These are phyloP conservation scores for Miamiensis avidus DNA, from an alignment of 169 alveolate genomes.

Conservation along the genomic window DNA sequence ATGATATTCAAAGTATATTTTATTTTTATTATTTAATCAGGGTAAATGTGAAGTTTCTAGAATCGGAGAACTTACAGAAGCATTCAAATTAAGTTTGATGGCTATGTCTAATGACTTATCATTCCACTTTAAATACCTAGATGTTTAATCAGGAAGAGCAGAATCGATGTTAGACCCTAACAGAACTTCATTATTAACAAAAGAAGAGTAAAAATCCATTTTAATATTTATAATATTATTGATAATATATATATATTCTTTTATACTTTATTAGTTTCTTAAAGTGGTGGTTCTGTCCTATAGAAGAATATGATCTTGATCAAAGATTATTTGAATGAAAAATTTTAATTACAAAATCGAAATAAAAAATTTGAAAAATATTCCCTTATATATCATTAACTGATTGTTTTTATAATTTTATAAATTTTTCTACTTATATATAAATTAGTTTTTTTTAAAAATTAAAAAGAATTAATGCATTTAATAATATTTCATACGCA, in stretches of 20 bases:
- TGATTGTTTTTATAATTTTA: too few species aligned
- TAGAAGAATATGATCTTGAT: constrained; percentile 22
- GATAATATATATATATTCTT: background rate
- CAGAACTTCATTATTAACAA: constrained; percentile 28
- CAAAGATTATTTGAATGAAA: background rate
- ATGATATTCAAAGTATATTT: background rate
- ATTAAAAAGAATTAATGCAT: too few species aligned
- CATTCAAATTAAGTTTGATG: constrained; percentile 47
- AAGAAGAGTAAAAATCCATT: constrained; percentile 23
- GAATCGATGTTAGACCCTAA: constrained; percentile 20
- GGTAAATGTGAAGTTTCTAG: constrained; percentile 13
- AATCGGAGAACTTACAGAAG: constrained; percentile 36
- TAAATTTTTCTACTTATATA: too few species aligned
- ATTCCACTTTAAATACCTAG: constrained; percentile 51
- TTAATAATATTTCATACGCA: too few species aligned
- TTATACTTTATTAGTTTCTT: constrained; percentile 2
- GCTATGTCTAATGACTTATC: constrained; percentile 56
- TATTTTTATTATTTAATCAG: background rate
- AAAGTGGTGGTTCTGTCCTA: constrained; percentile 51
- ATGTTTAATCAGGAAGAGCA: constrained; percentile 46
- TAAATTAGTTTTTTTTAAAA: too few species aligned
- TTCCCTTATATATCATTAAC: too few species aligned
- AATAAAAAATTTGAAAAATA: too few species aligned
- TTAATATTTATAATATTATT: background rate
- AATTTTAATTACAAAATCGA: too few species aligned